Base-by-base conservation (phyloP, 768 basidiomycete genomes). In the Boletus vermiculosoides region DNA sequence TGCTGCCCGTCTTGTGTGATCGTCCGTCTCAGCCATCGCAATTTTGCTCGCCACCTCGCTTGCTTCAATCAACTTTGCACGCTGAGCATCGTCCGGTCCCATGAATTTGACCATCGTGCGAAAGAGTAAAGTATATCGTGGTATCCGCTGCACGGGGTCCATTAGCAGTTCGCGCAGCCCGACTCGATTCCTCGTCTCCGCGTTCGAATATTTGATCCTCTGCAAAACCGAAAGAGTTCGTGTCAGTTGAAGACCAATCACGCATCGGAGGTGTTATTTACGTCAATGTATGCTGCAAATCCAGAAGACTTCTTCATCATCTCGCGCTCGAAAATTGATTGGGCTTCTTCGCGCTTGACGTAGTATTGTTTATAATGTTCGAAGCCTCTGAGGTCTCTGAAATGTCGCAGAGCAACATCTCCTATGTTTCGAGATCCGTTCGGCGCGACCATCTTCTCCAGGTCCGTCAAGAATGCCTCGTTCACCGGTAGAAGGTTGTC, bases 111-210 rank as follows among this genome's bases (percentile, higher is more conserved):
- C 77, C 88, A 98, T 98, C 6, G 82, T 90, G 57, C 92, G 88
- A 73, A 96, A 92, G 62, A 98, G 80, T 25, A 98, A 78, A 1
- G 93, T 95, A 73, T 98, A 98, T 61, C 96, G 81, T 5, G 95
- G 94, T 66, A 98, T 93, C 34, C 95, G 86, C 67, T 98, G 95
- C 6, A 97, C 92, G 16, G 95, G 95, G 63, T 98, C 95, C 87
- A 96, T 96, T 22, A 98, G 80, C 48, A 97, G 82, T 69, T 96
- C 94, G 28, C 94, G 83, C 53, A 98, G 77, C 44, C 92, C 94
- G 54, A 96, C 83, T 40, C 93, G 90, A 68, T 91, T 94, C 64
- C 81, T 80, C 31, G 80, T 71, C 62, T 91, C 91, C 22, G 83
- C 76, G 16, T 83, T 83, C 60, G 87, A 84, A 68, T 95, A 96